A percentile compares a stretch with the other conserved stretches of the same genome.
phyloP scores from a whole-genome alignment of 768 basidiomycete species.

The Termitomyces heimii region DNA sequence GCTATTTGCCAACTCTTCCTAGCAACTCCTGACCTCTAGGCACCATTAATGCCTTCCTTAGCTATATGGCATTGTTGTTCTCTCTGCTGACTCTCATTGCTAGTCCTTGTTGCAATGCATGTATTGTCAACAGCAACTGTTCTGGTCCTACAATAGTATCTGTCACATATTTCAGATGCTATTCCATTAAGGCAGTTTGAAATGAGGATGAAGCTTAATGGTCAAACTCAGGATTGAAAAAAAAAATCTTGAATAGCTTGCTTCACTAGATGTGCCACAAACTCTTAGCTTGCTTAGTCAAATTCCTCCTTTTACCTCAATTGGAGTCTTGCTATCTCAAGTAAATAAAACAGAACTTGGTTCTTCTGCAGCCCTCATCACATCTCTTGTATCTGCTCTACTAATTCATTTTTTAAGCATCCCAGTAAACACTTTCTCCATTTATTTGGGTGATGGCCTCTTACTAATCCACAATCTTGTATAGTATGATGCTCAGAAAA shows the following conservation, averaged over 20 bases:
- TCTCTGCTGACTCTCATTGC: too few species aligned
- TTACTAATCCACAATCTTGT: conserved; percentile 85
- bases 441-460: conserved; percentile 38
- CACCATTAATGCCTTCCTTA: too few species aligned
- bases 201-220: conserved; percentile 14
- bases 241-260: conserved; percentile 45
- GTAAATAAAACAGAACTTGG: conserved; percentile 99
- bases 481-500: conserved; percentile 95
- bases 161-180: too few species aligned
- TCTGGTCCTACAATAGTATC: too few species aligned
- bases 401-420: conserved; percentile 72
- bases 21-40: too few species aligned
- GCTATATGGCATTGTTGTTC: too few species aligned
- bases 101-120: too few species aligned
- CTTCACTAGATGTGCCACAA: conserved; percentile 51
- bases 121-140: too few species aligned
- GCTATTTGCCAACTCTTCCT: too few species aligned
- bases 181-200: too few species aligned
- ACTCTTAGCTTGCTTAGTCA: conserved; percentile 56
- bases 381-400: conserved; percentile 84
- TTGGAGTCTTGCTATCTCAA: conserved; percentile 60
- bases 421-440: conserved; percentile 39
- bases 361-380: conserved; percentile 95
- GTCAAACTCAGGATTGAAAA: not conserved
- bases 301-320: conserved; percentile 72